A percentile compares a stretch with the other conserved stretches of the same genome.
Evolutionary conservation across 2,329 filamentous ascomycete species (phyloP).

Genomic region (Oidium heveae): DNA sequence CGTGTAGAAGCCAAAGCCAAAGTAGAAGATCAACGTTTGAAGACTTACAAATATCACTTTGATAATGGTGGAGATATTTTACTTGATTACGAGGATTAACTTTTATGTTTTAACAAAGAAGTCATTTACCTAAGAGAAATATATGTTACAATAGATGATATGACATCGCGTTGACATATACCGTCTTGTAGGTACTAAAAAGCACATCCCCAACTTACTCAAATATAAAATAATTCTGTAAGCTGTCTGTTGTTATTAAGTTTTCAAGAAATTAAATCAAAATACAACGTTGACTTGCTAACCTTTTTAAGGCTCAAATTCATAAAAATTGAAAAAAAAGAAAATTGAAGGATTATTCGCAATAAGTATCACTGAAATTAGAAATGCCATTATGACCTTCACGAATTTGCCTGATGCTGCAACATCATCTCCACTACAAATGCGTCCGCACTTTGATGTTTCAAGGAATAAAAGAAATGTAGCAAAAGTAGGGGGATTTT

Average conservation of each 20-base stretch:
- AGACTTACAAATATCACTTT: too few species aligned
- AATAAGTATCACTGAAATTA: not conserved
- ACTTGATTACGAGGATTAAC: constrained; percentile 22
- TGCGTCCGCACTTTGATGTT: constrained; percentile 16
- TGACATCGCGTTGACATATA: constrained; percentile 18
- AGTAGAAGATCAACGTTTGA: too few species aligned
- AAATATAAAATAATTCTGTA: not conserved
- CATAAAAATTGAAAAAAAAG: too few species aligned
- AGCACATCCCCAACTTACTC: constrained; percentile 13
- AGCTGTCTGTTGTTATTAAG: not conserved
- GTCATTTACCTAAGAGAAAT: constrained; percentile 18
- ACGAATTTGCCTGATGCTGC: not conserved
- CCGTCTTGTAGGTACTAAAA: constrained; percentile 14
- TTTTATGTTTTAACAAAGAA: constrained; percentile 18
- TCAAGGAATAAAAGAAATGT: constrained; percentile 13
- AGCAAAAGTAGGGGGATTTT: constrained; percentile 19
- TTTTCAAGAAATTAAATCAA: not conserved
- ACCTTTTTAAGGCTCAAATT: not conserved
- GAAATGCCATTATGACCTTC: not conserved
- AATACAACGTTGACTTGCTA: not conserved
- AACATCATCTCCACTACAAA: constrained; percentile 11
- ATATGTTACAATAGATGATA: constrained; percentile 21
- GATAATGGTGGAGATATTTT: not conserved
- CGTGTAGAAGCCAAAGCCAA: too few species aligned
- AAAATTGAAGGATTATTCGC: not conserved